Conservation (phyloP, 2,329 filamentous ascomycete genomes). For the Fusarium liriodendri region DNA sequence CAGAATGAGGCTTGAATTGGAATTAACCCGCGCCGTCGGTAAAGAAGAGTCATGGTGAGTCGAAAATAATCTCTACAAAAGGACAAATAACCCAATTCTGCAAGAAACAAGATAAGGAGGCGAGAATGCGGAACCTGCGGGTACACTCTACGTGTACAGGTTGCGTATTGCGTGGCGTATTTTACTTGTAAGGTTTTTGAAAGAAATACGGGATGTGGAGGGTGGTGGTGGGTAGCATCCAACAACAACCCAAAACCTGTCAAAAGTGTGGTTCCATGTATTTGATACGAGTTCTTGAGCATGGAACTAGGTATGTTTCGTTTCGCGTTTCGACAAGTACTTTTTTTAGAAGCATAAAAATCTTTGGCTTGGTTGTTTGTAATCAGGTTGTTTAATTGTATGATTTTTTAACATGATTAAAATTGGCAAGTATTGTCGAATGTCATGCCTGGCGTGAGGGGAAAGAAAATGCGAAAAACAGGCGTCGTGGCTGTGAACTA, state of each 20-base stretch:
- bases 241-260: not conserved
- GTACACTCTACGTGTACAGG: conserved; percentile 4
- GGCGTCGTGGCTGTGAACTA: conserved; percentile 21
- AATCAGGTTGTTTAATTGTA: not conserved
- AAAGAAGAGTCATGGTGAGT: not conserved
- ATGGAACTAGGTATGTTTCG: conserved; percentile 29
- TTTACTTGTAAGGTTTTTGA: not conserved
- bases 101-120: too few relatives aligned
- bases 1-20: not conserved
- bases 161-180: conserved; percentile 34
- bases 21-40: not conserved
- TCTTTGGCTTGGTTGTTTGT: too few relatives aligned
- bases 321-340: conserved; percentile 19
- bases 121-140: not conserved
- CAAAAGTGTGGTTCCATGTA: conserved; percentile 14
- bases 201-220: conserved; percentile 26
- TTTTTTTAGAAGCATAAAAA: conserved; percentile 14
- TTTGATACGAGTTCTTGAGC: conserved; percentile 31
- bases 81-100: not conserved
- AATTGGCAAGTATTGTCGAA: not conserved
- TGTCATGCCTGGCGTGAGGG: not conserved
- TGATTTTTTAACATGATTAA: not conserved
- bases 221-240: conserved; percentile 18
- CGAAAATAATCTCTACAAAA: not conserved
- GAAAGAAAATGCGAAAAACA: not conserved